Conservation (phyloP, 1,139 yeast genomes). For the Hemisphaericaspora xylanilytica region DNA sequence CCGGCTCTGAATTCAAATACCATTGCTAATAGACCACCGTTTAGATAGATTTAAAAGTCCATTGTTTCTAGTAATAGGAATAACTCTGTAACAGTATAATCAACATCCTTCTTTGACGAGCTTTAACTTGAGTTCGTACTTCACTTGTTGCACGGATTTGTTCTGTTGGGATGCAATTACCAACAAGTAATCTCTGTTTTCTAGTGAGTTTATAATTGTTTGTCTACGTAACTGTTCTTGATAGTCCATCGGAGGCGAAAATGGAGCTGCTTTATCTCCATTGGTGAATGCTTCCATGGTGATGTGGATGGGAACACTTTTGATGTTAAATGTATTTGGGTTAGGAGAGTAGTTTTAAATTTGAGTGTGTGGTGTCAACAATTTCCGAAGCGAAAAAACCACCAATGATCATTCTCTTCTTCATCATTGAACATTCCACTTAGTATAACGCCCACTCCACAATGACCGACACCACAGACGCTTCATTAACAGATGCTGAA, state of each 20-base stretch:
- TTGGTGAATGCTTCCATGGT: not conserved
- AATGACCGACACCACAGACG: slow-evolving; percentile 20
- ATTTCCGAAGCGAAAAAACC: not conserved
- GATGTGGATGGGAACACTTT: too few species aligned
- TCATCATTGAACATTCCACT: too few species aligned
- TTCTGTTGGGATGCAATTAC: slow-evolving; percentile 45
- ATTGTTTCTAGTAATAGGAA: not conserved
- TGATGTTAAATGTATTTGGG: too few species aligned
- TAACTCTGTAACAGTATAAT: not conserved
- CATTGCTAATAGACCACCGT: slow-evolving; percentile 22
- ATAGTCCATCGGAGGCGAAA: slow-evolving; percentile 21
- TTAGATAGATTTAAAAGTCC: slow-evolving; percentile 14
- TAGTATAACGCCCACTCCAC: too few species aligned
- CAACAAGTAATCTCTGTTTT: slow-evolving; percentile 43
- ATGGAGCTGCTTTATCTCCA: not conserved
- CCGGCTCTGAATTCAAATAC: slow-evolving; percentile 5
- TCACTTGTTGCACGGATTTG: slow-evolving; percentile 44
- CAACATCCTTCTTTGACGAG: slow-evolving; percentile 13
- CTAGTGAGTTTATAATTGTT: slow-evolving; percentile 40
- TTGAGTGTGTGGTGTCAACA: too few species aligned
- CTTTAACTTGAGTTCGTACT: slow-evolving; percentile 34
- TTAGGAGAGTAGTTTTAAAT: too few species aligned
- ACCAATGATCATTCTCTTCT: slow-evolving; percentile 7
- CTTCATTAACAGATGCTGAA: slow-evolving; percentile 52
- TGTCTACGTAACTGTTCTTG: slow-evolving; percentile 42